phyloP scores from a whole-genome alignment of 2,329 filamentous ascomycete species.

The Pestalotiopsis sp. region DNA sequence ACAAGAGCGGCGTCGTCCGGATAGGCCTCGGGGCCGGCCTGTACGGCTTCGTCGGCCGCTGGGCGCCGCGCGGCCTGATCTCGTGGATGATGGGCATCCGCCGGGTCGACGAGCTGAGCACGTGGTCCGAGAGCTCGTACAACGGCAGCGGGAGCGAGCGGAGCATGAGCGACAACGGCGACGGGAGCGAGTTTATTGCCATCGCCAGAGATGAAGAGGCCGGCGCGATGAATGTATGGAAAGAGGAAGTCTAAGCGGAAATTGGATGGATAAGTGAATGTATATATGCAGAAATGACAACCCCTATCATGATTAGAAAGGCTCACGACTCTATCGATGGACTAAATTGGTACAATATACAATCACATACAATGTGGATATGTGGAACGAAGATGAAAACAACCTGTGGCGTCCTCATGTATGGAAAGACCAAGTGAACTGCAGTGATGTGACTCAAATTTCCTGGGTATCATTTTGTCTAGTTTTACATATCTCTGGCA shows the following conservation, averaged over 20 bases:
- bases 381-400: neutral
- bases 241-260: constrained; percentile 34
- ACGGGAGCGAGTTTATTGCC: constrained; percentile 52
- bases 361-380: neutral
- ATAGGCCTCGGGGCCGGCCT: constrained; percentile 83
- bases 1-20: constrained; percentile 66
- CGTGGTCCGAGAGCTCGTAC: constrained; percentile 50
- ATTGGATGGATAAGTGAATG: constrained; percentile 3
- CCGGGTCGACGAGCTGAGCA: constrained; percentile 58
- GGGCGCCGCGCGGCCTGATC: constrained; percentile 77
- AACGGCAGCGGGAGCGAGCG: constrained; percentile 39
- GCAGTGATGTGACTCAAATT: neutral
- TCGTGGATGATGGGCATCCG: constrained; percentile 90
- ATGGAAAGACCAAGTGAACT: no score
- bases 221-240: constrained; percentile 48
- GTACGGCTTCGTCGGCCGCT: constrained; percentile 84
- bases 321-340: constrained; percentile 11
- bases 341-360: neutral
- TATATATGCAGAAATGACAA: constrained; percentile 9
- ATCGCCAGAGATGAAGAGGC: constrained; percentile 48
- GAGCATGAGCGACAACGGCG: constrained; percentile 31
- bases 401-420: neutral
- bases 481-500: neutral
- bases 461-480: constrained; percentile 4
- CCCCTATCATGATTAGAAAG: constrained; percentile 10